A percentile compares a stretch with the other conserved stretches of the same genome.
phyloP scores from a whole-genome alignment of 257 asterid species.

The Solanum bulbocastanum region DNA sequence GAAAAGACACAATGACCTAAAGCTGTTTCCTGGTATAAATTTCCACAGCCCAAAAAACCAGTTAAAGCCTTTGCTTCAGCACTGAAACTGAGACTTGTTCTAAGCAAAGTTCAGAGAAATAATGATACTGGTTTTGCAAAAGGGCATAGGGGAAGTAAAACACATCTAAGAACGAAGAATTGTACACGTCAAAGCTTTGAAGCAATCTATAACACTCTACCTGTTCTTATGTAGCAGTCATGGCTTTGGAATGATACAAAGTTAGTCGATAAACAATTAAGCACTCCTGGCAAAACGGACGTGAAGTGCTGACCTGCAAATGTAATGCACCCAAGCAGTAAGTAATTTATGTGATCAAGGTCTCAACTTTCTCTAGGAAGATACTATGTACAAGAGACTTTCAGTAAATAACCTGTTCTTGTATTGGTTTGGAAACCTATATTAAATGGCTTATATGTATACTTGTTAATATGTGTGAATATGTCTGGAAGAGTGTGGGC shows the following conservation, averaged over 20 bases:
- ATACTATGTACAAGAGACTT: background rate
- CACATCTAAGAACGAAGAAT: background rate
- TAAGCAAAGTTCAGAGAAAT: background rate
- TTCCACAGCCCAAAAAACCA: background rate
- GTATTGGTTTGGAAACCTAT: background rate
- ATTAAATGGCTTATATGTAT: background rate
- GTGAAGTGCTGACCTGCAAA: conserved; percentile 63
- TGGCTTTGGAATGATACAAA: conserved; percentile 59
- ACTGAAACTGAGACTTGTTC: background rate
- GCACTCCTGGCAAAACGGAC: conserved; percentile 58
- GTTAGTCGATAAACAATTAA: conserved; percentile 53
- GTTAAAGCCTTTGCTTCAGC: background rate
- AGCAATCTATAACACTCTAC: conserved; percentile 26
- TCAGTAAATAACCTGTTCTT: background rate
- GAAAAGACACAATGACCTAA: background rate
- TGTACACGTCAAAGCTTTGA: background rate
- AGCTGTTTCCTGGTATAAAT: background rate
- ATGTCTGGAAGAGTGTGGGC: background rate
- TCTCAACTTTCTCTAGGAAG: background rate
- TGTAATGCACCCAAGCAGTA: conserved; percentile 1
- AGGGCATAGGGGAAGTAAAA: background rate
- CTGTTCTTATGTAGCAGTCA: conserved; percentile 89
- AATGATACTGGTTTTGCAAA: background rate
- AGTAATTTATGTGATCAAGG: background rate
- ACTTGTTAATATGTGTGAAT: background rate